A percentile compares a stretch with the other conserved stretches of the same genome.
Evolutionary conservation across 495 filamentous ascomycete species (phyloP).

Genomic region (Opeltia flavorubescens): DNA sequence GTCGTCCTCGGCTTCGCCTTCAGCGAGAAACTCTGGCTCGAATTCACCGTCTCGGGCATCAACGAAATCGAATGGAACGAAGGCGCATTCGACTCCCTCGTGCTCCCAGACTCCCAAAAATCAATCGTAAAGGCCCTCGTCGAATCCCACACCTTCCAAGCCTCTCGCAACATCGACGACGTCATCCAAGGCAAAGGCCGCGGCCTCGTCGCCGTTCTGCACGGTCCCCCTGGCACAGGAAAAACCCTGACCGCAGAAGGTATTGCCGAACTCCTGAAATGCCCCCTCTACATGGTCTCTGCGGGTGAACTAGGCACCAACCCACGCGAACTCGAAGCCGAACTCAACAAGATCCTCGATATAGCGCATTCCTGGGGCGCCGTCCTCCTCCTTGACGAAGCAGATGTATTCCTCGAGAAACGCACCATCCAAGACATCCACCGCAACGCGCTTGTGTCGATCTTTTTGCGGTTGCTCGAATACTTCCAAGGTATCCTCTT

Average conservation of each 20-base stretch:
- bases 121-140: conserved; percentile 70
- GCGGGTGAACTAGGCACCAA: conserved; percentile 76
- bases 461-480: conserved; percentile 58
- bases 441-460: conserved; percentile 64
- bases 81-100: conserved; percentile 64
- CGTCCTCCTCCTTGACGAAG: conserved; percentile 62
- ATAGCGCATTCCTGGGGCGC: conserved; percentile 82
- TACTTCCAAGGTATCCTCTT: conserved; percentile 75
- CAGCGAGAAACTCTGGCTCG: conserved; percentile 80
- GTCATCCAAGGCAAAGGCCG: conserved; percentile 65
- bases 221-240: conserved; percentile 74
- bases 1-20: conserved; percentile 91
- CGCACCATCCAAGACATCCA: conserved; percentile 56
- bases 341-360: conserved; percentile 73
- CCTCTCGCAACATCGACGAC: conserved; percentile 69
- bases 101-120: conserved; percentile 63
- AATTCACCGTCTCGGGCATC: conserved; percentile 74
- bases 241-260: conserved; percentile 85
- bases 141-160: conserved; percentile 68
- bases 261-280: conserved; percentile 68
- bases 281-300: conserved; percentile 74
- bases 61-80: conserved; percentile 74
- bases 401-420: conserved; percentile 67
- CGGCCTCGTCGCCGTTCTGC: conserved; percentile 61
- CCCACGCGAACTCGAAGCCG: conserved; percentile 58